These are phyloP conservation scores for Dendrostoma leiphaemia DNA, from an alignment of 2,329 filamentous ascomycete species.

Conservation along the genomic window DNA sequence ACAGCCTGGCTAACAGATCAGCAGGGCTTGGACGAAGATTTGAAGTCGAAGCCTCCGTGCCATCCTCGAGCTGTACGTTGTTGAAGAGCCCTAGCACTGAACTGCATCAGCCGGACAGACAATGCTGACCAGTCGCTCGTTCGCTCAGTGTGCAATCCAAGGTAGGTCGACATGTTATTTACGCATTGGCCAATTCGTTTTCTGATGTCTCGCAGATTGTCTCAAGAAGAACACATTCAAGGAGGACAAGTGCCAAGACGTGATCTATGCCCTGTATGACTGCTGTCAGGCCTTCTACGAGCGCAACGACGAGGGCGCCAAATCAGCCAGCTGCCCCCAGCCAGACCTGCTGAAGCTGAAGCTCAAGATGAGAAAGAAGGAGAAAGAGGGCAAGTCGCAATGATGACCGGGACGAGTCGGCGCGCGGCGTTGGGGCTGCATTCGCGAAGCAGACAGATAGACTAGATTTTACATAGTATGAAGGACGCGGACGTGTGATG, in stretches of 20 bases:
- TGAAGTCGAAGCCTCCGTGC: conserved; percentile 75
- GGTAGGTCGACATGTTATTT: conserved; percentile 44
- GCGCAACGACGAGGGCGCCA: conserved; percentile 71
- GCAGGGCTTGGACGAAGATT: conserved; percentile 63
- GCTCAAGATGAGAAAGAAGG: conserved; percentile 68
- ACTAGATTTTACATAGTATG: no score
- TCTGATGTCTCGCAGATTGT: conserved; percentile 58
- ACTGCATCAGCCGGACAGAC: neutral
- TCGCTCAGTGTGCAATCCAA: conserved; percentile 79
- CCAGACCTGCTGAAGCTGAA: conserved; percentile 76
- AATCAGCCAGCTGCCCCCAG: conserved; percentile 82
- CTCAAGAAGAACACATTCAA: conserved; percentile 81
- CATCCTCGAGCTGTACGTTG: conserved; percentile 75
- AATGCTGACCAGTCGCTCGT: neutral
- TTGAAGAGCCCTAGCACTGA: conserved; percentile 6
- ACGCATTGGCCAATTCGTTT: neutral
- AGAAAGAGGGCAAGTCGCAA: conserved; percentile 14
- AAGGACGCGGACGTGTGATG: no score
- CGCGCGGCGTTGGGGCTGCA: neutral
- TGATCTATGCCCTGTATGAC: conserved; percentile 85
- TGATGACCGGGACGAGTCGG: neutral
- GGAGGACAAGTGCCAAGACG: conserved; percentile 74
- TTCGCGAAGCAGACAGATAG: neutral
- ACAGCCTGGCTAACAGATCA: neutral
- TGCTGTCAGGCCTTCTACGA: conserved; percentile 91